Conservation (phyloP, 768 basidiomycete species). For the Rhodotorula toruloides region DNA sequence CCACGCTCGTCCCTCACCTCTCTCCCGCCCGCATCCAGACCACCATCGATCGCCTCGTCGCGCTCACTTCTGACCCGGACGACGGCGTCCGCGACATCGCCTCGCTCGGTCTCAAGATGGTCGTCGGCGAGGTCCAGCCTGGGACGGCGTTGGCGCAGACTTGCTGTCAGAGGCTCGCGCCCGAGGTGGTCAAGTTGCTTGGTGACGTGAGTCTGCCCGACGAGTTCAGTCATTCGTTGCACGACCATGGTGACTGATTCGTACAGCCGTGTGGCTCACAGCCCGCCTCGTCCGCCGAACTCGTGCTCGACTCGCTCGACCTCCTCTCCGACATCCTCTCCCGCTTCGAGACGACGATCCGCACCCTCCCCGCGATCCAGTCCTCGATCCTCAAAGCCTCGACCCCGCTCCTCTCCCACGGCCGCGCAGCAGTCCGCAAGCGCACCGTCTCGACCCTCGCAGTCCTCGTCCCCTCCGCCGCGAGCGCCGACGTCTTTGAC, state of each 20-base stretch:
- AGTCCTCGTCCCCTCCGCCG: slow-evolving; percentile 8
- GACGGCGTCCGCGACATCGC: slow-evolving; percentile 94
- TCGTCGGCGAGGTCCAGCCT: slow-evolving; percentile 79
- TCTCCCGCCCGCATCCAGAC: slow-evolving; percentile 73
- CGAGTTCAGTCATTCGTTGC: background rate
- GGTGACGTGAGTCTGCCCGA: slow-evolving; percentile 56
- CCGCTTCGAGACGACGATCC: slow-evolving; percentile 40
- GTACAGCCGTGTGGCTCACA: slow-evolving; percentile 3
- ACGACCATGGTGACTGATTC: background rate
- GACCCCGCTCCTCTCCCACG: slow-evolving; percentile 56
- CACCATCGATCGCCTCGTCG: slow-evolving; percentile 83
- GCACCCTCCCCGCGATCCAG: slow-evolving; percentile 55
- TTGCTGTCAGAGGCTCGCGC: slow-evolving; percentile 76
- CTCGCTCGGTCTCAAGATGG: slow-evolving; percentile 77
- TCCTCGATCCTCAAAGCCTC: slow-evolving; percentile 73
- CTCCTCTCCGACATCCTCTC: slow-evolving; percentile 44
- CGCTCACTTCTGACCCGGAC: slow-evolving; percentile 69
- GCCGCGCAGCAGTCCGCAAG: slow-evolving; percentile 82
- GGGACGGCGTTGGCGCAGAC: slow-evolving; percentile 72
- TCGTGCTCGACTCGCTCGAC: slow-evolving; percentile 45
- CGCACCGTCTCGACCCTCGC: slow-evolving; percentile 74
- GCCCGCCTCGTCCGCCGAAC: slow-evolving; percentile 45
- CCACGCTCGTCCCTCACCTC: slow-evolving; percentile 83
- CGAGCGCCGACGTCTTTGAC: slow-evolving; percentile 17
- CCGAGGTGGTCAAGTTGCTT: slow-evolving; percentile 73